Percentiles rank a stretch among this genome's conserved stretches.
These are phyloP conservation scores for Capronia coronata DNA, from an alignment of 2,329 filamentous ascomycete species.

Conservation along the genomic window DNA sequence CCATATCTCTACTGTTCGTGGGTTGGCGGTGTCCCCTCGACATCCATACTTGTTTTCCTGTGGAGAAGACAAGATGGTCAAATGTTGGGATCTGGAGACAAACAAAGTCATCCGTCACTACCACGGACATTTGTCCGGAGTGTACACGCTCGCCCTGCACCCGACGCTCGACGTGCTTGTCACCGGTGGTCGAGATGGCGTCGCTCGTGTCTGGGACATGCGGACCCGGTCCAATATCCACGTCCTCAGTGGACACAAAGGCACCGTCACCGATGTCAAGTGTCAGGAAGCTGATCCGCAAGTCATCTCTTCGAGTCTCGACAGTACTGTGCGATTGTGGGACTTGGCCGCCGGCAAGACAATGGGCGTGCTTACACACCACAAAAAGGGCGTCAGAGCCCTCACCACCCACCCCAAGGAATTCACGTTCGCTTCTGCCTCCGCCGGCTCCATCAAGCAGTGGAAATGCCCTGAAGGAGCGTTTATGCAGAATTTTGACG, in stretches of 20 bases:
- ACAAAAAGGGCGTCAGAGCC: constrained; percentile 92
- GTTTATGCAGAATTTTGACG: constrained; percentile 99
- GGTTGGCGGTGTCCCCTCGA: constrained; percentile 81
- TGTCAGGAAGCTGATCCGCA: constrained; percentile 97
- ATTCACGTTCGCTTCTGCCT: constrained; percentile 92
- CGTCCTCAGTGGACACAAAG: constrained; percentile 83
- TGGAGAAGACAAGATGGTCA: constrained; percentile 99
- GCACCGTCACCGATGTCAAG: constrained; percentile 79
- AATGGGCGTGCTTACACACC: constrained; percentile 91
- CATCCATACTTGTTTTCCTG: constrained; percentile 98
- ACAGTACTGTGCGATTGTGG: constrained; percentile 87
- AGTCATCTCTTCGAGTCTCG: constrained; percentile 86
- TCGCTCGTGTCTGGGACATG: constrained; percentile 97
- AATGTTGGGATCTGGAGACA: constrained; percentile 99
- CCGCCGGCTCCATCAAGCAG: constrained; percentile 92
- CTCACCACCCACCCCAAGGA: constrained; percentile 81
- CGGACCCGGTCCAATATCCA: constrained; percentile 92
- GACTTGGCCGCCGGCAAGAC: constrained; percentile 94
- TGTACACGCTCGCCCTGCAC: constrained; percentile 89
- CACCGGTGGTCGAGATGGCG: constrained; percentile 89
- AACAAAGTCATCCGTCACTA: constrained; percentile 98
- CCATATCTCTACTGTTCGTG: constrained; percentile 88
- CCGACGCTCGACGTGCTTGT: constrained; percentile 91
- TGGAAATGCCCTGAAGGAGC: constrained; percentile 98
- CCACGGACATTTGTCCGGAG: constrained; percentile 91